Evolutionary conservation across 2,329 filamentous ascomycete genomes (phyloP).

Genomic region (Colletotrichum sp.): DNA sequence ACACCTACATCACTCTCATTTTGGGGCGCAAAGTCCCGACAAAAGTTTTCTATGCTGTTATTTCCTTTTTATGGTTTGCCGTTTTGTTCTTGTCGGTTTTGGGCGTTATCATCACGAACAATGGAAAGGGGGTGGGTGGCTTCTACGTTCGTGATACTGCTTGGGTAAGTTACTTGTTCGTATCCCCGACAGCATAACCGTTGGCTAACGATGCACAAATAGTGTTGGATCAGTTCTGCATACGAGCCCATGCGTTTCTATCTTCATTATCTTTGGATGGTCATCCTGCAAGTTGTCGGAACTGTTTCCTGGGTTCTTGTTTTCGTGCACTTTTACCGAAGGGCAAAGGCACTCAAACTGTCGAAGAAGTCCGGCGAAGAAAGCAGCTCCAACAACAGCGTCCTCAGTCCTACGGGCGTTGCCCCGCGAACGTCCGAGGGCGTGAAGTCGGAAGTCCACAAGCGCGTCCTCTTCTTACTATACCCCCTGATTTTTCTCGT

Average conservation of each 20-base stretch:
- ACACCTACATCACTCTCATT: slow-evolving; percentile 61
- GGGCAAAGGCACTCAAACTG: neutral
- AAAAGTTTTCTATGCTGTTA: slow-evolving; percentile 43
- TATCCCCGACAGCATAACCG: neutral
- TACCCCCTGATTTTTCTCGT: slow-evolving; percentile 68
- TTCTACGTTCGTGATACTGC: slow-evolving; percentile 59
- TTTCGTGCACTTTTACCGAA: slow-evolving; percentile 34
- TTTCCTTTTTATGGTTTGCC: slow-evolving; percentile 54
- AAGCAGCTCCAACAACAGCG: neutral
- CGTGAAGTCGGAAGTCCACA: neutral
- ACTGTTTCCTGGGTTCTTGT: slow-evolving; percentile 40
- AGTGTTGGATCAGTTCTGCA: slow-evolving; percentile 66
- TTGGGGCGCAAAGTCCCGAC: slow-evolving; percentile 51
- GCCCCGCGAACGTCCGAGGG: neutral
- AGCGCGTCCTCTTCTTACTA: slow-evolving; percentile 48
- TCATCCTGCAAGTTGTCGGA: slow-evolving; percentile 39
- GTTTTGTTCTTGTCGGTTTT: slow-evolving; percentile 19
- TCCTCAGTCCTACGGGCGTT: neutral
- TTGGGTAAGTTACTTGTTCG: slow-evolving; percentile 48
- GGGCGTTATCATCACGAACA: slow-evolving; percentile 5
- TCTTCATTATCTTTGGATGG: slow-evolving; percentile 69
- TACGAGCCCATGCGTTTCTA: slow-evolving; percentile 58
- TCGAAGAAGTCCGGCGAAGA: neutral
- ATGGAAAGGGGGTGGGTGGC: neutral
- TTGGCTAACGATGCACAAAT: neutral